A percentile compares a stretch with the other conserved stretches of the same genome.
Evolutionary conservation across 352 stramenopile genomes (phyloP).

Genomic region (Elongisporangium anandrum): DNA sequence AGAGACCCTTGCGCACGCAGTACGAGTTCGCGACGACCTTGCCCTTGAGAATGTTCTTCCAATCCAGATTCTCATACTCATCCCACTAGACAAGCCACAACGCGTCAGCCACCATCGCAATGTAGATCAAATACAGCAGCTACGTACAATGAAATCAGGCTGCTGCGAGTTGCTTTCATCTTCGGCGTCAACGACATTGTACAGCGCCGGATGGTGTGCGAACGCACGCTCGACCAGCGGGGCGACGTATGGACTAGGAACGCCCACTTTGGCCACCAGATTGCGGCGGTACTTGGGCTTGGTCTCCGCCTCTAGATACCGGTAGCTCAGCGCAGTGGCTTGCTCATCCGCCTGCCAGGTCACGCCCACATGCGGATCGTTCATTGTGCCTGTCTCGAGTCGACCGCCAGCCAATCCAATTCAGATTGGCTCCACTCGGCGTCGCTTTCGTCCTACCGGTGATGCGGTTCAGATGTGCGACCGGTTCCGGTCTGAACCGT

Average conservation of each 20-base stretch:
- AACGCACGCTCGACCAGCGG: slow-evolving; percentile 42
- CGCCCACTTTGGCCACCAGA: slow-evolving; percentile 28
- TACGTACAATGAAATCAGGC: slow-evolving; percentile 35
- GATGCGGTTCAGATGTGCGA: not conserved
- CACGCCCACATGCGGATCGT: slow-evolving; percentile 9
- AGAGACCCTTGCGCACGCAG: slow-evolving; percentile 67
- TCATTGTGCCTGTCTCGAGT: slow-evolving; percentile 5
- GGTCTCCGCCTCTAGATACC: slow-evolving; percentile 21
- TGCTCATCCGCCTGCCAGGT: slow-evolving; percentile 34
- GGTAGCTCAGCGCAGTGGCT: slow-evolving; percentile 28
- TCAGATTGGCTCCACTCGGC: not conserved
- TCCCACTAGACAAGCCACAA: slow-evolving; percentile 32
- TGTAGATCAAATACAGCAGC: slow-evolving; percentile 6
- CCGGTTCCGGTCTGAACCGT: not conserved
- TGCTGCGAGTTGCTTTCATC: slow-evolving; percentile 3
- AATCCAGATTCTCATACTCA: slow-evolving; percentile 66
- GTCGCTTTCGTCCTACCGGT: not conserved
- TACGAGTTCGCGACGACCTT: slow-evolving; percentile 61
- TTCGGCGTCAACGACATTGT: slow-evolving; percentile 20
- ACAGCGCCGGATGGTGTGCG: slow-evolving; percentile 38
- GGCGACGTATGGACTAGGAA: slow-evolving; percentile 36
- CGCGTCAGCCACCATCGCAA: slow-evolving; percentile 1
- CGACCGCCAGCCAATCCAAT: not conserved
- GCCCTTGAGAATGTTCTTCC: slow-evolving; percentile 44
- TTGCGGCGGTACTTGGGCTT: slow-evolving; percentile 20